phyloP scores from a whole-genome alignment of 441 rosid genomes.

The Erysimum cheiri region DNA sequence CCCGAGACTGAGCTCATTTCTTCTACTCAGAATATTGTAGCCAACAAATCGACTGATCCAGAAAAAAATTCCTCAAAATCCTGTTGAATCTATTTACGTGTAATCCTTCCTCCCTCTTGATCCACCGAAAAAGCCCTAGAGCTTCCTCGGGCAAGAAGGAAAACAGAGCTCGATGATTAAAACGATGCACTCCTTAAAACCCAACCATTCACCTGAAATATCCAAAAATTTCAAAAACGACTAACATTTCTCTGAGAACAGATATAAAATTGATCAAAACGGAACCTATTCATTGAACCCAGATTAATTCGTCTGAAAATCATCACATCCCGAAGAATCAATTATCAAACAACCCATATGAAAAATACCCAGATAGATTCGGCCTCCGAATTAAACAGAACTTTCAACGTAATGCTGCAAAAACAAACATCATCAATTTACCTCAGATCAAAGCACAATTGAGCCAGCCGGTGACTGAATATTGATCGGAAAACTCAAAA shows the following conservation, averaged over 20 bases:
- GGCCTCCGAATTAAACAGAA: background rate
- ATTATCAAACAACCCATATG: background rate
- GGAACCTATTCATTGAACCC: constrained; percentile 14
- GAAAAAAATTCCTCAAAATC: no score
- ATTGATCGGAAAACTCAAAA: constrained; percentile 20
- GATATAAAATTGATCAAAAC: background rate
- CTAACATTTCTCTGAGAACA: background rate
- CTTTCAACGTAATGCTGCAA: background rate
- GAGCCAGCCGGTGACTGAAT: constrained; percentile 41
- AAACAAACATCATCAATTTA: constrained; percentile 18
- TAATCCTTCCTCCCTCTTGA: constrained; percentile 60
- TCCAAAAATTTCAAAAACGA: constrained; percentile 9
- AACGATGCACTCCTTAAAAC: constrained; percentile 37
- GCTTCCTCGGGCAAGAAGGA: constrained; percentile 62
- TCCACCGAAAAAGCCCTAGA: constrained; percentile 50
- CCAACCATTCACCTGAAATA: constrained; percentile 49
- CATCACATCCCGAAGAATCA: constrained; percentile 13
- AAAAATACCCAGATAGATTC: background rate
- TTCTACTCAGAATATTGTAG: constrained; percentile 5
- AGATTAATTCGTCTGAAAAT: no score
- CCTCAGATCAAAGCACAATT: constrained; percentile 48
- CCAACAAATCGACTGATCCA: background rate
- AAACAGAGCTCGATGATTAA: constrained; percentile 51
- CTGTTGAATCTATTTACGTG: constrained; percentile 3
- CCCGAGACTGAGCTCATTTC: constrained; percentile 77